These are phyloP conservation scores for Solanum neorickii DNA, from an alignment of 257 asterid species.

Conservation along the genomic window DNA sequence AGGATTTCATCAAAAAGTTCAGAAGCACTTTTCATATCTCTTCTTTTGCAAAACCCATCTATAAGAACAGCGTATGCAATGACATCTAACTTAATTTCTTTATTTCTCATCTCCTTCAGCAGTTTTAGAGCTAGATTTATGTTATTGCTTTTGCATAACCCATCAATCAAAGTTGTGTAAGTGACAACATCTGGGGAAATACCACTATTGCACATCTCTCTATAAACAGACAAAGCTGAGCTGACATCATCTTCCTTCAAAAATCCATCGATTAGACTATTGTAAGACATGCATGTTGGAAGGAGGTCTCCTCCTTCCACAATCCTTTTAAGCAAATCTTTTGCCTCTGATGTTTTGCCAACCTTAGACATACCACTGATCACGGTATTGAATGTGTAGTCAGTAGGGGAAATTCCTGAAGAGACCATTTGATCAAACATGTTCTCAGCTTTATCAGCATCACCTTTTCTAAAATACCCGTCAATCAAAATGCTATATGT, in stretches of 20 bases:
- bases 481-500: constrained; percentile 63
- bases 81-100: constrained; percentile 56
- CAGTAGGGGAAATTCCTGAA: constrained; percentile 41
- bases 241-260: constrained; percentile 41
- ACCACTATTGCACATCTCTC: constrained; percentile 44
- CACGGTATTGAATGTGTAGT: constrained; percentile 41
- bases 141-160: constrained; percentile 42
- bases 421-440: constrained; percentile 51
- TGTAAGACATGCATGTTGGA: constrained; percentile 54
- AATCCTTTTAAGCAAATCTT: constrained; percentile 34
- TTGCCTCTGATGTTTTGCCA: constrained; percentile 41
- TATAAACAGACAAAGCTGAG: constrained; percentile 48
- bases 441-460: constrained; percentile 39
- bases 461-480: constrained; percentile 52
- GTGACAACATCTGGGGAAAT: constrained; percentile 50
- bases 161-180: constrained; percentile 57
- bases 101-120: constrained; percentile 44
- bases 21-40: constrained; percentile 53
- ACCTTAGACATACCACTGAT: constrained; percentile 59
- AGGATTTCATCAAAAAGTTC: constrained; percentile 52
- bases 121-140: constrained; percentile 41
- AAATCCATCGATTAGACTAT: constrained; percentile 65
- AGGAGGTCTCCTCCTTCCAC: constrained; percentile 27
- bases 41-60: constrained; percentile 64
- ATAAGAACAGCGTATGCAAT: constrained; percentile 52